Conservation (phyloP, 163 green algal species). For the Chlorella variabilis region DNA sequence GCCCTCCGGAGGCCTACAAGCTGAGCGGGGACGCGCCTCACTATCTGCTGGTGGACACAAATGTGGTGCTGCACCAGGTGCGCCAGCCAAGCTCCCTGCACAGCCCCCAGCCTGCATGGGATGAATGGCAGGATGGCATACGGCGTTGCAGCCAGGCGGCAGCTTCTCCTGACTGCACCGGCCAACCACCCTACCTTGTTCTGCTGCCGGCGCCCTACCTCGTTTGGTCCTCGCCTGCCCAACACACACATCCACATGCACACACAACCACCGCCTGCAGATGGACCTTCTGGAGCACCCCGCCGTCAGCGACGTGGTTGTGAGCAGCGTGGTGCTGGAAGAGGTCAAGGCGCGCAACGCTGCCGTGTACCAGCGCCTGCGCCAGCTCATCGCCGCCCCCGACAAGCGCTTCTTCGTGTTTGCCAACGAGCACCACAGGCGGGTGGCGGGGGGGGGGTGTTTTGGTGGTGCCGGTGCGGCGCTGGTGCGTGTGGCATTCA, state of each 20-base stretch:
- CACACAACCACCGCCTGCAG: constrained; percentile 49
- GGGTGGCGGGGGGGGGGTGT: background rate
- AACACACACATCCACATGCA: background rate
- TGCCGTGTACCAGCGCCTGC: constrained; percentile 81
- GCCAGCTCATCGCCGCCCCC: constrained; percentile 63
- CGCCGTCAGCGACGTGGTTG: constrained; percentile 87
- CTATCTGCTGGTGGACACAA: constrained; percentile 96
- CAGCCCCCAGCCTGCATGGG: too few species aligned
- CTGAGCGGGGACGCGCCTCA: constrained; percentile 71
- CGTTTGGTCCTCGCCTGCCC: background rate
- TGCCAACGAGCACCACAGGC: constrained; percentile 95
- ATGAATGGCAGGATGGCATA: too few species aligned
- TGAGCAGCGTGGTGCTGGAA: constrained; percentile 84
- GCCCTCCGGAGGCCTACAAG: constrained; percentile 60
- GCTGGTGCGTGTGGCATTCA: background rate
- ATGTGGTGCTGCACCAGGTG: constrained; percentile 93
- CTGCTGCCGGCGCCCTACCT: too few species aligned
- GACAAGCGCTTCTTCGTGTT: constrained; percentile 95
- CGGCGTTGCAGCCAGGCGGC: too few species aligned
- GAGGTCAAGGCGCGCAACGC: constrained; percentile 85
- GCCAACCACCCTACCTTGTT: too few species aligned
- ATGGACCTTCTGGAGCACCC: constrained; percentile 95
- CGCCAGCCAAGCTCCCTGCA: too few species aligned
- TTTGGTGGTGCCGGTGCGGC: background rate
- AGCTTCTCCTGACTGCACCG: too few species aligned